Percentiles rank a stretch among this genome's conserved stretches.
Conservation (phyloP, 768 basidiomycete genomes). For the Suillus fuscotomentosus region DNA sequence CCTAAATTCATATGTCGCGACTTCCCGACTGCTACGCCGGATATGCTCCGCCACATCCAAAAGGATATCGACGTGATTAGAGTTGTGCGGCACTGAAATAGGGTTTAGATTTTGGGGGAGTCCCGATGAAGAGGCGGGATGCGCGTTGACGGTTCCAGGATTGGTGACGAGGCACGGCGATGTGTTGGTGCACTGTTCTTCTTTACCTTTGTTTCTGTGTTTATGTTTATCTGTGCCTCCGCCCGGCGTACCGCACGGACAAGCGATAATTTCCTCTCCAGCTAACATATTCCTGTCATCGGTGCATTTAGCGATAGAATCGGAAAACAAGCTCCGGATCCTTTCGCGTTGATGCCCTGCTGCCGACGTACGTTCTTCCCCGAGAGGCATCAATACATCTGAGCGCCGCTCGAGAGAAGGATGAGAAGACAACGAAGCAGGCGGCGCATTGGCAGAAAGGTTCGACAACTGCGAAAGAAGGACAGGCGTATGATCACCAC, state of each 20-base stretch:
- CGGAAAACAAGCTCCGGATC: neutral
- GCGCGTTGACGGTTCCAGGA: neutral
- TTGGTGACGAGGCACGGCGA: neutral
- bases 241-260: slow-evolving; percentile 26
- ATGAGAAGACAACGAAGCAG: neutral
- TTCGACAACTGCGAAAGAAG: slow-evolving; percentile 8
- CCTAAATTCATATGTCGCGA: neutral
- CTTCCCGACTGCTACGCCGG: slow-evolving; percentile 5
- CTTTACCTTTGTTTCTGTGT: slow-evolving; percentile 2
- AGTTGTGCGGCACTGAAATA: slow-evolving; percentile 1
- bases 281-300: slow-evolving; percentile 7
- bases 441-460: neutral
- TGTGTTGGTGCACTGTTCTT: slow-evolving; percentile 1
- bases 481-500: neutral
- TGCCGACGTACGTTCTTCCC: neutral
- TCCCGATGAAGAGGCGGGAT: neutral
- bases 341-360: neutral
- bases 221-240: neutral
- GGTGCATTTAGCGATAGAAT: neutral
- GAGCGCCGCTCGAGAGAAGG: neutral
- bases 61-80: neutral
- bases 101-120: neutral
- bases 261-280: slow-evolving; percentile 26
- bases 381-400: neutral
- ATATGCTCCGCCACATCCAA: neutral